phyloP scores from a whole-genome alignment of 1,139 yeast genomes.

The Suhomyces maxii region DNA sequence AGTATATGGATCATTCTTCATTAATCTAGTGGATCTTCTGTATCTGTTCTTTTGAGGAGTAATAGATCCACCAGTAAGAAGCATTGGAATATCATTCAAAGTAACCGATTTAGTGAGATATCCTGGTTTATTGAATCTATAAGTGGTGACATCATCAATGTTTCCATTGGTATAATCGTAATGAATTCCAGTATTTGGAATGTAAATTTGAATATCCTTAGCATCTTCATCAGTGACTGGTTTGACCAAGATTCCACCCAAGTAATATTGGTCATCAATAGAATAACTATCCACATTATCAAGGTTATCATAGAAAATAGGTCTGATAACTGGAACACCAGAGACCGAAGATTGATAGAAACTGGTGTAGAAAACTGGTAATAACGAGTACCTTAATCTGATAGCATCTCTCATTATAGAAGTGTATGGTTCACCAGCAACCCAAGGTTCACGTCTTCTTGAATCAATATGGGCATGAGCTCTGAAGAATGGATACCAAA shows the following conservation, averaged over 20 bases:
- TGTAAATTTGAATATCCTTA: slow-evolving; percentile 42
- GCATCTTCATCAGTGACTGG: slow-evolving; percentile 72
- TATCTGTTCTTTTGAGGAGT: slow-evolving; percentile 66
- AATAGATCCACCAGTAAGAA: slow-evolving; percentile 76
- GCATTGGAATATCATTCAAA: slow-evolving; percentile 68
- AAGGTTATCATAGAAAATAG: slow-evolving; percentile 69
- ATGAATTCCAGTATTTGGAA: slow-evolving; percentile 68
- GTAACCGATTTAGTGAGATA: slow-evolving; percentile 36
- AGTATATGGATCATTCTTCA: slow-evolving; percentile 83
- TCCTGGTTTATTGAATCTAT: slow-evolving; percentile 17
- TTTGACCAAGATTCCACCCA: slow-evolving; percentile 80
- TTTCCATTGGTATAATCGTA: slow-evolving; percentile 55
- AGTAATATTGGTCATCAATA: slow-evolving; percentile 80
- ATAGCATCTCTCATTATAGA: slow-evolving; percentile 68
- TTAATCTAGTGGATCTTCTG: slow-evolving; percentile 76
- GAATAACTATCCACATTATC: slow-evolving; percentile 49
- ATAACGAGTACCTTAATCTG: slow-evolving; percentile 66
- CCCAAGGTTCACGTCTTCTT: slow-evolving; percentile 89
- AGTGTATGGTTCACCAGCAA: slow-evolving; percentile 75
- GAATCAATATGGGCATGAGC: slow-evolving; percentile 97
- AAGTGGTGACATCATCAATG: slow-evolving; percentile 4
- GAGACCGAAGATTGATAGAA: slow-evolving; percentile 61
- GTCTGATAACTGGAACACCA: slow-evolving; percentile 76
- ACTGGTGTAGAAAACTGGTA: slow-evolving; percentile 81
- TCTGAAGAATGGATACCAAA: slow-evolving; percentile 94